A percentile compares a stretch with the other conserved stretches of the same genome.
Conservation (phyloP, 352 stramenopile genomes). For the Globisporangium viniferum region DNA sequence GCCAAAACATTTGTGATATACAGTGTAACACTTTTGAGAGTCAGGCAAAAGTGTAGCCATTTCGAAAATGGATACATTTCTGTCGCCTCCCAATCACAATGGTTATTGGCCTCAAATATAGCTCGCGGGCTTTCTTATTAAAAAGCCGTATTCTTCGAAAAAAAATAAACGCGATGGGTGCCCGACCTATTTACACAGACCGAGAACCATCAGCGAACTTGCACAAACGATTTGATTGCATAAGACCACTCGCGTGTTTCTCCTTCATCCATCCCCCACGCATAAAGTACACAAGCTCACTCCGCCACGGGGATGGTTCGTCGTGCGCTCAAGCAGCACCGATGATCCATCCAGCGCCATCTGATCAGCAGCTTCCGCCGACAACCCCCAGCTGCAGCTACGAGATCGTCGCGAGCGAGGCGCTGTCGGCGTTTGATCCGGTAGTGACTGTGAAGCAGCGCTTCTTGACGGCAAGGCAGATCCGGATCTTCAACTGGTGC, state of each 20-base stretch:
- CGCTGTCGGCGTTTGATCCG: constrained; percentile 3
- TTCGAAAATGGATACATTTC: not conserved
- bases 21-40: too few species aligned
- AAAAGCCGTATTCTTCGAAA: not conserved
- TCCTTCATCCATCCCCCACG: not conserved
- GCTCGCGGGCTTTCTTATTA: not conserved
- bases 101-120: not conserved
- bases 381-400: not conserved
- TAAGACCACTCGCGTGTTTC: not conserved
- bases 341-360: constrained; percentile 1
- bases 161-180: not conserved
- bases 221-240: not conserved
- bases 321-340: not conserved
- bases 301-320: not conserved
- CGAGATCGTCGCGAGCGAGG: constrained; percentile 10
- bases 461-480: not conserved
- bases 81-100: not conserved
- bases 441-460: constrained; percentile 6
- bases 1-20: not conserved
- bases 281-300: not conserved
- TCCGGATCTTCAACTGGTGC: constrained; percentile 1
- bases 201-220: not conserved
- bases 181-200: not conserved
- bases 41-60: not conserved
- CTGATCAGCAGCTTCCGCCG: not conserved